phyloP scores from a whole-genome alignment of 2,329 filamentous ascomycete genomes.

The Tolypocladium paradoxum region DNA sequence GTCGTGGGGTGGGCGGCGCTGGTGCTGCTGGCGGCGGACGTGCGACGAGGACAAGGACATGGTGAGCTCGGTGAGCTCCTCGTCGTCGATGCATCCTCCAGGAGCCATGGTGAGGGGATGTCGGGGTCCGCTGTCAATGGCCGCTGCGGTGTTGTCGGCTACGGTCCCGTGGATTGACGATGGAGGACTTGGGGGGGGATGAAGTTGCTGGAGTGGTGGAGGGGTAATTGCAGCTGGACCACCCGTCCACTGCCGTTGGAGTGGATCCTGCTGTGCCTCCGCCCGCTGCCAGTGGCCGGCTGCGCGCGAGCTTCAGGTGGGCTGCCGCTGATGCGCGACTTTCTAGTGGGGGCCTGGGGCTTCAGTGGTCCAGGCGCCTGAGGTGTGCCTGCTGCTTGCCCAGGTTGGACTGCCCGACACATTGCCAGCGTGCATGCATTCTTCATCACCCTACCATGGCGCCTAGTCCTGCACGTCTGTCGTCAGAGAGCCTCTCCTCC shows the following conservation, averaged over 20 bases:
- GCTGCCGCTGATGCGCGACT: not conserved
- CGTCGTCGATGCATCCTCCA: constrained; percentile 58
- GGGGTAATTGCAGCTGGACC: not conserved
- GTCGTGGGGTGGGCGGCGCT: constrained; percentile 13
- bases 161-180: not conserved
- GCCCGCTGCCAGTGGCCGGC: not conserved
- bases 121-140: constrained; percentile 1
- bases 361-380: not conserved
- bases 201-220: not conserved
- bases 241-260: not conserved
- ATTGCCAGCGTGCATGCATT: not conserved
- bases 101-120: constrained; percentile 32
- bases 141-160: not conserved
- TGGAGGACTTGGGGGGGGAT: not conserved
- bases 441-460: too few species aligned
- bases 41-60: constrained; percentile 60
- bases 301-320: not conserved
- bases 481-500: not conserved
- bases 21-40: constrained; percentile 40
- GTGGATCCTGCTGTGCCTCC: not conserved
- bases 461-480: not conserved
- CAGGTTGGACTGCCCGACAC: too few species aligned
- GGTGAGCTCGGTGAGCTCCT: constrained; percentile 75
- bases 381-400: too few species aligned
- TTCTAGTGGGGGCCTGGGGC: not conserved